Evolutionary conservation across 306 rosid genomes (phyloP).

Genomic region (Malus fusca): DNA sequence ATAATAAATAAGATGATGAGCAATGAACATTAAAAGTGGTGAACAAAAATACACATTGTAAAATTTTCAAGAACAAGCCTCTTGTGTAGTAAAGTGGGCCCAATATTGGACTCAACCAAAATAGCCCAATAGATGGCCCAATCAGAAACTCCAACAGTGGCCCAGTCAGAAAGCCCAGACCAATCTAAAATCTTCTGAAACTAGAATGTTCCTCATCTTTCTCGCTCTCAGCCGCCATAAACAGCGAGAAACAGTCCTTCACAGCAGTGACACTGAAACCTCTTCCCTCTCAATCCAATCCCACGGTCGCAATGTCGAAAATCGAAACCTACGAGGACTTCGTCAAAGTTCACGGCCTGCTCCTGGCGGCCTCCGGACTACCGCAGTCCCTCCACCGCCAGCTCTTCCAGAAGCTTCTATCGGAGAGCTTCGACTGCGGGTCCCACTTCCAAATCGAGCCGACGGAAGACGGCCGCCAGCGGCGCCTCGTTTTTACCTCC

Average conservation of each 20-base stretch:
- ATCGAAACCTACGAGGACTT: conserved; percentile 69
- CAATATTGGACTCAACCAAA: no score
- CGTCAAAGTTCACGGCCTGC: conserved; percentile 55
- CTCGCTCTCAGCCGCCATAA: not conserved
- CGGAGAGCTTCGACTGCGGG: conserved; percentile 81
- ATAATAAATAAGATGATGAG: no score
- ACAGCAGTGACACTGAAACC: not conserved
- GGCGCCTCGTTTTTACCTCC: conserved; percentile 60
- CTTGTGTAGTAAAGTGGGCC: not conserved
- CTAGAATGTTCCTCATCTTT: not conserved
- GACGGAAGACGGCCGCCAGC: conserved; percentile 42
- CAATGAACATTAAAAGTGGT: no score
- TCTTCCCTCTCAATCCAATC: not conserved
- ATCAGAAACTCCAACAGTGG: no score
- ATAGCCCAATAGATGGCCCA: no score
- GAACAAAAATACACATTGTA: no score
- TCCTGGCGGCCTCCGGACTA: conserved; percentile 65
- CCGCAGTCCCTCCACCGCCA: conserved; percentile 49
- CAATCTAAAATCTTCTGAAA: not conserved
- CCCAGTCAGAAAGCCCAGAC: not conserved
- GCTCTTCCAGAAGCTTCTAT: conserved; percentile 61
- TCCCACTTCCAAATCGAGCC: conserved; percentile 65
- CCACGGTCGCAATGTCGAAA: conserved; percentile 34
- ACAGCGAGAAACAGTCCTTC: not conserved
- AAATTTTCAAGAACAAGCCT: no score